Conservation (phyloP, 768 basidiomycete species). For the Calocera viscosa region DNA sequence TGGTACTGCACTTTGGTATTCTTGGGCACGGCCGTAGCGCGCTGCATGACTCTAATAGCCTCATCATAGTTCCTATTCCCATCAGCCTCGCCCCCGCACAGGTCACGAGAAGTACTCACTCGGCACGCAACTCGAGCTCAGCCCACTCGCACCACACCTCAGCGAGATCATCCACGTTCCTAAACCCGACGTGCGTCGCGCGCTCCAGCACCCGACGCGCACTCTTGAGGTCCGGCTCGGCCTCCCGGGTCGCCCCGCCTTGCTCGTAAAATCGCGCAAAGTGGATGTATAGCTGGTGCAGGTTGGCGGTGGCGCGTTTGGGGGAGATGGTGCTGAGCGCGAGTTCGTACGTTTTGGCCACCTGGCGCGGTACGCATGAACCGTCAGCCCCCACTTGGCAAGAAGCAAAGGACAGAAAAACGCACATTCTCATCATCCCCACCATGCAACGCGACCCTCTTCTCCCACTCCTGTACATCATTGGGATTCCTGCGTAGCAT, state of each 20-base stretch:
- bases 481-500: constrained; percentile 85
- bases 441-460: constrained; percentile 83
- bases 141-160: constrained; percentile 99
- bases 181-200: constrained; percentile 82
- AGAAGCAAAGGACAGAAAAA: constrained; percentile 4
- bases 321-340: constrained; percentile 82
- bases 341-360: constrained; percentile 83
- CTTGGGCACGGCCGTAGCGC: constrained; percentile 83
- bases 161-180: constrained; percentile 90
- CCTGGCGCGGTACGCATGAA: constrained; percentile 33
- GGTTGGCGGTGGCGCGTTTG: constrained; percentile 77
- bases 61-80: constrained; percentile 87
- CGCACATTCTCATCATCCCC: constrained; percentile 83
- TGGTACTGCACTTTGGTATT: constrained; percentile 86
- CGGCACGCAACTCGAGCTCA: constrained; percentile 91
- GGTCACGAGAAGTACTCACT: constrained; percentile 42
- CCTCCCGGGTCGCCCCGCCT: constrained; percentile 68
- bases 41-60: constrained; percentile 88
- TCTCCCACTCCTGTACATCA: constrained; percentile 99
- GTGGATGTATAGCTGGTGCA: constrained; percentile 82
- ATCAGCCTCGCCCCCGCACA: not conserved
- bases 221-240: constrained; percentile 68
- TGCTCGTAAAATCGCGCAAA: constrained; percentile 98
- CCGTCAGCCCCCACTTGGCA: not conserved
- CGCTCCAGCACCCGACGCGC: constrained; percentile 90